Conservation (phyloP, 2,329 filamentous ascomycete genomes). For the Aureobasidium sp. region DNA sequence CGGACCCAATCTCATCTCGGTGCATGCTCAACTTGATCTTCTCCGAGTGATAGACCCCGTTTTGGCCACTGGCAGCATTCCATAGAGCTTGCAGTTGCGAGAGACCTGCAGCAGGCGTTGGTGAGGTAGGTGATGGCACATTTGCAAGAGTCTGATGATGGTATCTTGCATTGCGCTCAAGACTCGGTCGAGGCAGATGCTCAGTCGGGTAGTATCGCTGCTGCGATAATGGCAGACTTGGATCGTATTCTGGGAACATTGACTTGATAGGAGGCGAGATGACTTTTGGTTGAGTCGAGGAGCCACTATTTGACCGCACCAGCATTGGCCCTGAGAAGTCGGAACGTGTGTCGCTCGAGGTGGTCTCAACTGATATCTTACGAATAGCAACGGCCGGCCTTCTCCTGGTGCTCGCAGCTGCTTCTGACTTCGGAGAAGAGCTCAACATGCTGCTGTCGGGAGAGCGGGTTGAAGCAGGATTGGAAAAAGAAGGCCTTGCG, state of each 20-base stretch:
- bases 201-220: slow-evolving; percentile 57
- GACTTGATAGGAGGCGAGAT: slow-evolving; percentile 49
- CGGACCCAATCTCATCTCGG: neutral
- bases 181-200: neutral
- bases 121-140: neutral
- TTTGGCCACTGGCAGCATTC: slow-evolving; percentile 12
- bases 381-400: neutral
- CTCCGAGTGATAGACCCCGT: neutral
- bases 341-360: neutral
- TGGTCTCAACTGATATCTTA: slow-evolving; percentile 1
- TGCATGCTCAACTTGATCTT: slow-evolving; percentile 11
- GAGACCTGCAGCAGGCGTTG: slow-evolving; percentile 2
- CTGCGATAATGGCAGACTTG: slow-evolving; percentile 53
- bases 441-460: neutral
- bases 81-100: slow-evolving; percentile 14
- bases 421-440: neutral
- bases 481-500: neutral
- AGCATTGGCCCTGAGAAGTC: slow-evolving; percentile 10
- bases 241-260: slow-evolving; percentile 70
- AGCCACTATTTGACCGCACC: slow-evolving; percentile 9
- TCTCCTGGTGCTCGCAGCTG: neutral
- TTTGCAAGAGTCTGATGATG: neutral
- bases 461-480: neutral
- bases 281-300: neutral
- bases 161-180: neutral